Percentiles rank a stretch among this genome's conserved stretches.
Conservation (phyloP, 1,139 yeast species). For the Yamadazyma songkhlaensis region DNA sequence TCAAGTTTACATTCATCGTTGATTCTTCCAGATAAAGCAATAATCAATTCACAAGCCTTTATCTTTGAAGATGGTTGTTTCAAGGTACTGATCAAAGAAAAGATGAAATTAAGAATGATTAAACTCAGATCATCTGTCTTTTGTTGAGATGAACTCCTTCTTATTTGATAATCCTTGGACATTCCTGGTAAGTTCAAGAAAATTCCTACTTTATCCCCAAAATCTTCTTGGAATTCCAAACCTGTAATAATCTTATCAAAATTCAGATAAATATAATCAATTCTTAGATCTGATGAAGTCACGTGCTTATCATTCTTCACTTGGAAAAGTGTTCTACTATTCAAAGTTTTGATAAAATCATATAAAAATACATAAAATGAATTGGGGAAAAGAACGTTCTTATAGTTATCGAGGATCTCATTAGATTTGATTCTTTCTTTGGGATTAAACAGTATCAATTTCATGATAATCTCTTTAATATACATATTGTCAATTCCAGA, state of each 20-base stretch:
- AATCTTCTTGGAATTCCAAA: slow-evolving; percentile 33
- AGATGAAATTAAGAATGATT: slow-evolving; percentile 59
- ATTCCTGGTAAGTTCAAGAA: slow-evolving; percentile 51
- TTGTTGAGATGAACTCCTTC: slow-evolving; percentile 23
- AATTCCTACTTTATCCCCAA: slow-evolving; percentile 15
- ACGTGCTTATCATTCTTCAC: slow-evolving; percentile 20
- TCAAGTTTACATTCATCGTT: slow-evolving; percentile 85
- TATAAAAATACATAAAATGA: slow-evolving; percentile 70
- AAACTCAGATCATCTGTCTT: slow-evolving; percentile 38
- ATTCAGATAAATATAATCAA: slow-evolving; percentile 55
- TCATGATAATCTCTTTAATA: slow-evolving; percentile 52
- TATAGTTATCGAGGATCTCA: slow-evolving; percentile 50
- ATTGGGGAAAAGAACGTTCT: slow-evolving; percentile 59
- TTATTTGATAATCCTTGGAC: slow-evolving; percentile 41
- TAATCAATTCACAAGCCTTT: slow-evolving; percentile 71
- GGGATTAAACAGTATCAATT: slow-evolving; percentile 68
- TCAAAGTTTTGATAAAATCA: slow-evolving; percentile 53
- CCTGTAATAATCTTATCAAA: slow-evolving; percentile 51
- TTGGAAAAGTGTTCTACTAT: slow-evolving; percentile 21
- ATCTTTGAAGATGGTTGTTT: slow-evolving; percentile 60
- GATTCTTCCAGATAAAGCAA: slow-evolving; percentile 73
- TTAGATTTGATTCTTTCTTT: slow-evolving; percentile 53
- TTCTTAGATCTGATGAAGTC: slow-evolving; percentile 53
- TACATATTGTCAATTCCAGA: slow-evolving; percentile 49
- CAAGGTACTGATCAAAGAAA: slow-evolving; percentile 65